phyloP scores from a whole-genome alignment of 768 basidiomycete genomes.

The Lentinula lateritia region DNA sequence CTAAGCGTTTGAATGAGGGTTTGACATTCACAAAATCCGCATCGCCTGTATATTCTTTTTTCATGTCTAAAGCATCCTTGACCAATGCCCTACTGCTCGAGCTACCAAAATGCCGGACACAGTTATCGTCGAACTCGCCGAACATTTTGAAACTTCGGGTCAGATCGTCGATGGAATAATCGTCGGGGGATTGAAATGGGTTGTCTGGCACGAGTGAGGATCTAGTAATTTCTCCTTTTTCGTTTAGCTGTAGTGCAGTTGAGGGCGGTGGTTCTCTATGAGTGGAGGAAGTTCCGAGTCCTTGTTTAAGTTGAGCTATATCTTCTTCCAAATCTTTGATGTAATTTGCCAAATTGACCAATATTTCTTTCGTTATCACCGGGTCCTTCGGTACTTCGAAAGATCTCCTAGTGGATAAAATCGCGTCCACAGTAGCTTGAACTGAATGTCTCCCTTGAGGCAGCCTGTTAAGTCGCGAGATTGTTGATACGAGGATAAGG shows the following conservation, averaged over 20 bases:
- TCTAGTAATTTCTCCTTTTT: too few relatives aligned
- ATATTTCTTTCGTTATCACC: background rate
- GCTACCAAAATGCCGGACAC: conserved; percentile 47
- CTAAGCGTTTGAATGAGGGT: conserved; percentile 1
- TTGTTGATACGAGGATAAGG: conserved; percentile 15
- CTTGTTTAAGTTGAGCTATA: background rate
- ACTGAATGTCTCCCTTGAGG: background rate
- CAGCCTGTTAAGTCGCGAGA: background rate
- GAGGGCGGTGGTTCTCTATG: background rate
- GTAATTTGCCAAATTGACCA: background rate
- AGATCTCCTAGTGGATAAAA: background rate
- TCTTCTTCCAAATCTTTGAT: conserved; percentile 1
- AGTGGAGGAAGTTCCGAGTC: background rate
- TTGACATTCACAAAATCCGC: background rate
- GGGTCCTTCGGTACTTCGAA: background rate
- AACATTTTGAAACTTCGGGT: conserved; percentile 23
- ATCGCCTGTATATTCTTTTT: conserved; percentile 31
- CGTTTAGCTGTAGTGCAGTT: too few relatives aligned
- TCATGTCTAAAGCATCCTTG: conserved; percentile 30
- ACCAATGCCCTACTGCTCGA: conserved; percentile 50
- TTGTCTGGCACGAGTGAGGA: background rate
- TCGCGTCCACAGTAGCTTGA: background rate
- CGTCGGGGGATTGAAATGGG: background rate
- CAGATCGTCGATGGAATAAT: conserved; percentile 20
- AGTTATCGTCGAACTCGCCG: conserved; percentile 22